Evolutionary conservation across 805 yeast species (phyloP).

Genomic region (Pichia kluyveri): DNA sequence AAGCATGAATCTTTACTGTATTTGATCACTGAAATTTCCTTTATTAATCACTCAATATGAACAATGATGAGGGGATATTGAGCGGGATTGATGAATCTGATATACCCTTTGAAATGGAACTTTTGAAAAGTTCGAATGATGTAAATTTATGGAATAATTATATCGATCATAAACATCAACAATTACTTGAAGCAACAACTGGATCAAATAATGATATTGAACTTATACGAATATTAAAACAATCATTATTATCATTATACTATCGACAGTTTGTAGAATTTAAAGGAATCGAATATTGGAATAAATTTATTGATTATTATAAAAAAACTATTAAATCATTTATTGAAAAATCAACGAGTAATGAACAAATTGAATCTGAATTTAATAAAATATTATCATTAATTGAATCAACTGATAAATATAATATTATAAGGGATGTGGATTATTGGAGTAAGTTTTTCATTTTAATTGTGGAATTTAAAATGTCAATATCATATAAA

Average conservation of each 20-base stretch:
- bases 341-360: neutral
- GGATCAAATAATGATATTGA: neutral
- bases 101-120: conserved; percentile 27
- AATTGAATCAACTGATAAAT: neutral
- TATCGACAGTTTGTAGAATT: neutral
- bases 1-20: no score
- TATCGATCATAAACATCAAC: conserved; percentile 24
- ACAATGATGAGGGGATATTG: neutral
- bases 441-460: conserved; percentile 5
- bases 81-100: conserved; percentile 20
- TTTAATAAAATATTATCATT: neutral
- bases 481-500: neutral
- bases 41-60: neutral
- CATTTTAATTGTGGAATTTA: neutral
- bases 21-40: no score
- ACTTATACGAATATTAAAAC: neutral
- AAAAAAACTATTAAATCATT: neutral
- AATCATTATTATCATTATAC: neutral
- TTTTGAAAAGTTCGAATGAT: conserved; percentile 25
- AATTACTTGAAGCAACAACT: conserved; percentile 9
- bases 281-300: neutral
- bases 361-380: neutral
- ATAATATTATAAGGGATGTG: neutral
- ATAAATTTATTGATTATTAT: conserved; percentile 3
- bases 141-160: conserved; percentile 36